Percentiles rank a stretch among this genome's conserved stretches.
These are phyloP conservation scores for Oryza australiensis DNA, from an alignment of 176 grass and related monocot genomes.

Conservation along the genomic window DNA sequence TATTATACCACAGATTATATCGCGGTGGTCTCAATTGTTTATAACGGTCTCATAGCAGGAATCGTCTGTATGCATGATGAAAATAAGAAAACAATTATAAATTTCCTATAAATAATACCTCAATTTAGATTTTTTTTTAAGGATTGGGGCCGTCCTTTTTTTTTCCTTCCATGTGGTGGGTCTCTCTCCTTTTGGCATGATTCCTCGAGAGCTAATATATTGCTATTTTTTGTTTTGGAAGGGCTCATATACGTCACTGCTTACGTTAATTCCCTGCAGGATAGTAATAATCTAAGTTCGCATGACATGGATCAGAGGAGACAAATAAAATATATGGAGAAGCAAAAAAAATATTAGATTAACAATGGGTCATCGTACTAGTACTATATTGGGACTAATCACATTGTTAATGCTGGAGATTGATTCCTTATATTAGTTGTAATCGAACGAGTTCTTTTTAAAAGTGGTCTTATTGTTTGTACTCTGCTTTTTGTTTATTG, in stretches of 20 bases:
- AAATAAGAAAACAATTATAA: not conserved
- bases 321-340: not conserved
- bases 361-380: not conserved
- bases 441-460: constrained; percentile 38
- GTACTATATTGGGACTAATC: constrained; percentile 32
- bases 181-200: constrained; percentile 51
- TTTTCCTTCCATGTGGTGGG: constrained; percentile 20
- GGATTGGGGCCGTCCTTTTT: constrained; percentile 37
- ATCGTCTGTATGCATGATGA: not conserved
- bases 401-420: constrained; percentile 31
- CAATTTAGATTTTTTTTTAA: constrained; percentile 46
- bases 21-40: not conserved
- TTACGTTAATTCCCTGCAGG: constrained; percentile 64
- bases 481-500: constrained; percentile 13
- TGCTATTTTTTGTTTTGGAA: constrained; percentile 43
- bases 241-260: constrained; percentile 60
- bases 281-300: constrained; percentile 33
- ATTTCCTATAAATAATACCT: not conserved
- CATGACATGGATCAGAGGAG: constrained; percentile 32
- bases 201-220: constrained; percentile 54
- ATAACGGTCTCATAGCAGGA: not conserved
- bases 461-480: constrained; percentile 37
- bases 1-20: no score
- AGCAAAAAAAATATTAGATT: not conserved
- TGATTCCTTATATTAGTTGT: constrained; percentile 65